Evolutionary conservation across 352 stramenopile genomes (phyloP), one percentile per base, ranked within the genome.

Genomic region (Phytophthora syringae): DNA sequence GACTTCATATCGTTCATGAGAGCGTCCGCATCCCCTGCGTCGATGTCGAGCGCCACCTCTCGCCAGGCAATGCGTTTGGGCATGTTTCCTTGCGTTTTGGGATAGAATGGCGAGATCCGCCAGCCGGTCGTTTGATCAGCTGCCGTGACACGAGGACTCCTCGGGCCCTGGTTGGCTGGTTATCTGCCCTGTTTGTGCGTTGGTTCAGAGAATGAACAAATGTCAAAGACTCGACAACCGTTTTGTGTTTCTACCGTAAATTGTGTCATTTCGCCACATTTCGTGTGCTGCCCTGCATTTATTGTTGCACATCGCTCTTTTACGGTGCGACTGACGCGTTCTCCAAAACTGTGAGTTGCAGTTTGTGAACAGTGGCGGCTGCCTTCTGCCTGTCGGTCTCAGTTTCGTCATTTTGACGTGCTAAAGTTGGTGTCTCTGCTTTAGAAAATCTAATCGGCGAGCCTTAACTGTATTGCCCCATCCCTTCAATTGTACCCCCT

Each of bases 221-320:
- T 40, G 34, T 40, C 7, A 40, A 40, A 40, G 34, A 40, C 10
- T 18, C 34, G 34, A 21, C 28, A 43, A 20, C 39, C 28, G n/a
- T 43, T 54, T 54, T 54, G 48, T 54, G 28, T 42, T 54, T 5
- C 48, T 42, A 54, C 48, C 28, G 48, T 43, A 54, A 44, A 1
- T 28, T 27, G 28, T 54, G 27, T 18, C 30, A 43, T 54, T 54
- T 53, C 16, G 2, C 28, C 6, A 43, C 47, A 12, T 53, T 27
- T 42, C 1, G 7, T 13, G 47, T 53, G 47, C 25, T 43, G 28
- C n/a, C 48, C 34, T 16, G n/a, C 18, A 54, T 3, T 43, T 54
- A 43, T 18, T 16, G 30, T 32, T 16, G 13, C 34, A 20, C 2
- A 5, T 42, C 2, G 10, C 28, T 0, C 4, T 30, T 20, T 27